phyloP scores from a whole-genome alignment of 345 rosid genomes.

The Euclidium syriacum region DNA sequence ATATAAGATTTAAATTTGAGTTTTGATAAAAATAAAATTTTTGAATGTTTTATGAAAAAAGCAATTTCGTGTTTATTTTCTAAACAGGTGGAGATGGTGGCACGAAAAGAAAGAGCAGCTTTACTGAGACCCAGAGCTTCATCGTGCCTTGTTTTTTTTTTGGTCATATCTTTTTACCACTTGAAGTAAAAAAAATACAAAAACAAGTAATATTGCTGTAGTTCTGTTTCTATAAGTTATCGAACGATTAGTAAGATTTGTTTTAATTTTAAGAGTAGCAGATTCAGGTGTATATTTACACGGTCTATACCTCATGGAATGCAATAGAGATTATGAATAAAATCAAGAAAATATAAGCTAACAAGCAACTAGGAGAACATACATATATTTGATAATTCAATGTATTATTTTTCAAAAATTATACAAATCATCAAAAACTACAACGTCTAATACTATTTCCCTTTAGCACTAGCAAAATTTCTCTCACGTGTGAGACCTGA shows the following conservation, averaged over 20 bases:
- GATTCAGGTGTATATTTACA: too few relatives aligned
- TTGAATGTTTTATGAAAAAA: not conserved
- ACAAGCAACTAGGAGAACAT: not conserved
- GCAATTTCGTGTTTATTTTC: not conserved
- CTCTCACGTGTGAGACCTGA: conserved; percentile 26
- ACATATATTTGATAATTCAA: not conserved
- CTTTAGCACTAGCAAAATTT: conserved; percentile 24
- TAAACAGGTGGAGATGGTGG: conserved; percentile 87
- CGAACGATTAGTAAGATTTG: conserved; percentile 1
- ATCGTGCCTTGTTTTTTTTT: not conserved
- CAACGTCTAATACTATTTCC: not conserved
- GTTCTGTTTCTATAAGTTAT: not conserved
- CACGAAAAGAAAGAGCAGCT: conserved; percentile 60
- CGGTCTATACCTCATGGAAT: too few relatives aligned
- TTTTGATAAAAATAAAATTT: not conserved
- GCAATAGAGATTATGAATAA: too few relatives aligned
- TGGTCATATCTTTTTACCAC: not conserved
- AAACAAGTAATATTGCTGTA: not conserved
- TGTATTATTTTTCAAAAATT: not conserved
- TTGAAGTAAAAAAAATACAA: not conserved
- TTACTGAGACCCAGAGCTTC: conserved; percentile 40
- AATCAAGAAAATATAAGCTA: too few relatives aligned
- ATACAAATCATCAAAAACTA: not conserved
- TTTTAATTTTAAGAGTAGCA: too few relatives aligned
- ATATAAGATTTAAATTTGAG: not conserved